These are phyloP conservation scores for Nakazawaea anatomiae DNA, from an alignment of 805 yeast genomes.

Conservation along the genomic window DNA sequence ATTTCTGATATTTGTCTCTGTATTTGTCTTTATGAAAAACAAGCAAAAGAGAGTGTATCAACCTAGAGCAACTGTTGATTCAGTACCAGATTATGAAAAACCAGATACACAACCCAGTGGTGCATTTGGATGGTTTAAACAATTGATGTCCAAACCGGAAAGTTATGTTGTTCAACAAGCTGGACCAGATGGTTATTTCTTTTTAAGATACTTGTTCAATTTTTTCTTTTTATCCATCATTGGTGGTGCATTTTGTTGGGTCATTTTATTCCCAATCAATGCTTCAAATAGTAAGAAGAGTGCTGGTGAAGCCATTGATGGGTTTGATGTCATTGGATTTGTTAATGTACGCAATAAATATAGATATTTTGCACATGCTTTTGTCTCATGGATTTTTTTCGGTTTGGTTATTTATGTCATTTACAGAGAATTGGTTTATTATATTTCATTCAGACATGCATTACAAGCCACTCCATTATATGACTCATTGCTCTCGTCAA, in stretches of 20 bases:
- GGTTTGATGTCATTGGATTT: conserved; percentile 61
- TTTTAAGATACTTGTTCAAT: conserved; percentile 55
- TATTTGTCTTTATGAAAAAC: conserved; percentile 37
- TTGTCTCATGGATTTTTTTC: conserved; percentile 68
- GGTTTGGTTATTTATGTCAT: conserved; percentile 60
- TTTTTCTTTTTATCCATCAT: conserved; percentile 46
- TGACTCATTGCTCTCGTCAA: conserved; percentile 61
- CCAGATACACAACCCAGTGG: conserved; percentile 41
- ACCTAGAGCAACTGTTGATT: conserved; percentile 40
- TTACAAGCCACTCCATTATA: conserved; percentile 68
- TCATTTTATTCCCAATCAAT: conserved; percentile 66
- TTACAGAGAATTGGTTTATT: conserved; percentile 70
- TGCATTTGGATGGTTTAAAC: conserved; percentile 48
- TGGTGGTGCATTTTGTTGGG: conserved; percentile 55
- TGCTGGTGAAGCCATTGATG: conserved; percentile 21
- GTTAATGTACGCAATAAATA: conserved; percentile 56
- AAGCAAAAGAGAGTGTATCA: conserved; percentile 44
- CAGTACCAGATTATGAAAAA: conserved; percentile 38
- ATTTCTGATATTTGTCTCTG: conserved; percentile 31
- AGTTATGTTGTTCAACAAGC: conserved; percentile 60
- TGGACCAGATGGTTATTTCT: conserved; percentile 75
- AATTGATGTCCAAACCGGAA: conserved; percentile 48
- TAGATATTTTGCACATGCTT: conserved; percentile 69
- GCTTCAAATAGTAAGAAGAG: conserved; percentile 58
- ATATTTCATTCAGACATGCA: conserved; percentile 67